Evolutionary conservation across 768 basidiomycete genomes (phyloP).

Genomic region (Suillus plorans): DNA sequence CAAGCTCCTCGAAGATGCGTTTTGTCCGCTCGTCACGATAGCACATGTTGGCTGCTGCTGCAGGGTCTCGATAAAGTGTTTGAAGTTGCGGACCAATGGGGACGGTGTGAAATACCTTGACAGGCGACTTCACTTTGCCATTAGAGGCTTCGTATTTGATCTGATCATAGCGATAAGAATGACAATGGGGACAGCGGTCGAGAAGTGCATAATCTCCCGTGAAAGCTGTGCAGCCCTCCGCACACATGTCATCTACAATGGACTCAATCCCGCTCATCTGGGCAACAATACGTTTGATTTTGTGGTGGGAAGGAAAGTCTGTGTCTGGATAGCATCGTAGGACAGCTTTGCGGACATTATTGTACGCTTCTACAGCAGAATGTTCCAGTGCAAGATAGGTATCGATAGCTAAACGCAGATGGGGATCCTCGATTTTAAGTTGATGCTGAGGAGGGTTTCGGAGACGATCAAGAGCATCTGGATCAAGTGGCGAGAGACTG

Average conservation of each 20-base stretch:
- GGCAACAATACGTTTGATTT: not conserved
- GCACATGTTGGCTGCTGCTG: not conserved
- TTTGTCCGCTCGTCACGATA: not conserved
- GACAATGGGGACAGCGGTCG: not conserved
- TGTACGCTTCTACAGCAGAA: not conserved
- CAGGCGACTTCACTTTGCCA: not conserved
- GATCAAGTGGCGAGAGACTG: not conserved
- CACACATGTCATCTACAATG: not conserved
- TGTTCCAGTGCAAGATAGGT: not conserved
- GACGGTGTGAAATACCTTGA: not conserved
- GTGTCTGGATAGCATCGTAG: not conserved
- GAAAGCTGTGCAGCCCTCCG: not conserved
- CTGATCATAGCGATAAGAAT: not conserved
- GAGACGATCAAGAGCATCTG: not conserved
- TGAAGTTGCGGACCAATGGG: not conserved
- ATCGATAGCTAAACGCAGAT: not conserved
- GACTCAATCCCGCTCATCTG: not conserved
- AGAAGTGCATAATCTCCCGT: not conserved
- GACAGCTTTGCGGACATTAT: not conserved
- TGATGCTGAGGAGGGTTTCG: not conserved
- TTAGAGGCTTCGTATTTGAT: not conserved
- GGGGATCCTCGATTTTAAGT: not conserved
- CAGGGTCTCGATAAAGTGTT: not conserved
- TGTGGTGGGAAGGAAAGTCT: not conserved
- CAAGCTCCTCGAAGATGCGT: not conserved